A percentile compares a stretch with the other conserved stretches of the same genome.
Evolutionary conservation across 2,329 filamentous ascomycete species (phyloP).

Genomic region (Clonostachys rosea): DNA sequence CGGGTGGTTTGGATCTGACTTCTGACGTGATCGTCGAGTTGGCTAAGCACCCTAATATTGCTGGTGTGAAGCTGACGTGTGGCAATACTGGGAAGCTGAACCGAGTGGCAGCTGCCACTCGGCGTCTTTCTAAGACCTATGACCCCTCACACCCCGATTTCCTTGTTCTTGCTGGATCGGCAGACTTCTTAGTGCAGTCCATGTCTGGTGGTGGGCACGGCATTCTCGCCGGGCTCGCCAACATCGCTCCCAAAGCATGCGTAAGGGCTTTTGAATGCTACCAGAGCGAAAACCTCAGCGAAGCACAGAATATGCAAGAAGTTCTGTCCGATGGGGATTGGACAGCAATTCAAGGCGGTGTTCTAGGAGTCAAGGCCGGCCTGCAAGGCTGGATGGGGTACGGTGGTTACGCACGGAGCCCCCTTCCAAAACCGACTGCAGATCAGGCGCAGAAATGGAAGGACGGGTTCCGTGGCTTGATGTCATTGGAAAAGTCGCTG

Average conservation of each 20-base stretch:
- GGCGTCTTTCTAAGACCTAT: slow-evolving; percentile 3
- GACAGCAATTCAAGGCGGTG: slow-evolving; percentile 18
- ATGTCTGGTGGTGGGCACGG: slow-evolving; percentile 31
- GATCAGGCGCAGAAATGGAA: slow-evolving; percentile 47
- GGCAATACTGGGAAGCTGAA: slow-evolving; percentile 61
- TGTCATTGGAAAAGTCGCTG: slow-evolving; percentile 45
- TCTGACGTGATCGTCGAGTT: slow-evolving; percentile 55
- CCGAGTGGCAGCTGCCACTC: slow-evolving; percentile 31
- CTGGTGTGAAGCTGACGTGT: slow-evolving; percentile 61
- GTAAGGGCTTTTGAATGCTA: slow-evolving; percentile 24
- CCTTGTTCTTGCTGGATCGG: slow-evolving; percentile 28
- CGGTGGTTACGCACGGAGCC: slow-evolving; percentile 23
- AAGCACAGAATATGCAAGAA: slow-evolving; percentile 28
- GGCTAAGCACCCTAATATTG: slow-evolving; percentile 46
- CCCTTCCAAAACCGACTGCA: slow-evolving; percentile 43
- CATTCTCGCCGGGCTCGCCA: slow-evolving; percentile 32
- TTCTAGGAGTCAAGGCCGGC: slow-evolving; percentile 18
- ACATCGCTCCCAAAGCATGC: slow-evolving; percentile 30
- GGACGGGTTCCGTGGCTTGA: slow-evolving; percentile 48
- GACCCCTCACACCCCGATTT: slow-evolving; percentile 19
- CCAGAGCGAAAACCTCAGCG: slow-evolving; percentile 19
- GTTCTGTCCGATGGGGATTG: slow-evolving; percentile 17
- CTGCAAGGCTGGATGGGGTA: slow-evolving; percentile 24
- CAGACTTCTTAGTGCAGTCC: slow-evolving; percentile 34
- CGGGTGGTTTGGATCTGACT: slow-evolving; percentile 54